phyloP scores from a whole-genome alignment of 1,139 yeast species.

The Hyphopichia khmerensis region DNA sequence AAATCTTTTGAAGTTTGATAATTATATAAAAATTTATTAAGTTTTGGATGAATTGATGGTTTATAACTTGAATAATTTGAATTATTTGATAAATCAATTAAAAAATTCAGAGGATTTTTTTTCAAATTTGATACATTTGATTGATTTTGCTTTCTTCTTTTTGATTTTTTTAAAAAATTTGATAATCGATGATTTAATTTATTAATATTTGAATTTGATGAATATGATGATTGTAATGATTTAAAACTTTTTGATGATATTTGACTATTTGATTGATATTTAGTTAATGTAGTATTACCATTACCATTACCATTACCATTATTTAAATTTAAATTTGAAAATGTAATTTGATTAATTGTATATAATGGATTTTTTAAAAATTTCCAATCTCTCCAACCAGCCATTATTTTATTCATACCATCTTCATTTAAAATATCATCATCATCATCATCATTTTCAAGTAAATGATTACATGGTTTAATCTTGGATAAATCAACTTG shows the following conservation, averaged over 20 bases:
- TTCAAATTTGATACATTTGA: not conserved
- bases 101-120: not conserved
- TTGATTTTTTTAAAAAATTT: constrained; percentile 17
- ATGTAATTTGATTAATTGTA: constrained; percentile 27
- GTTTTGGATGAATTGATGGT: constrained; percentile 50
- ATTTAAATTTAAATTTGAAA: no score
- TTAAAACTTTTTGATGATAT: constrained; percentile 2
- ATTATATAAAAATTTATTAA: constrained; percentile 55
- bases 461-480: constrained; percentile 47
- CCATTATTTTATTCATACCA: constrained; percentile 30
- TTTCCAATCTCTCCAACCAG: constrained; percentile 93
- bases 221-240: constrained; percentile 11
- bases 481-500: constrained; percentile 55
- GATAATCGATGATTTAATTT: constrained; percentile 10
- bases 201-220: constrained; percentile 11
- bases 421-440: not conserved
- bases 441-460: constrained; percentile 14
- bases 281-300: no score
- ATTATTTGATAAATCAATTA: constrained; percentile 3
- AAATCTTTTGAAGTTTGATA: constrained; percentile 63
- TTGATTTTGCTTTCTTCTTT: constrained; percentile 14
- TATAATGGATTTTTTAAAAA: constrained; percentile 69
- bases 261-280: constrained; percentile 21
- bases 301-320: no score
- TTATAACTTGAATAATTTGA: constrained; percentile 3